Evolutionary conservation across 2,329 filamentous ascomycete genomes (phyloP).

Genomic region (Ascocoryne sarcoides): DNA sequence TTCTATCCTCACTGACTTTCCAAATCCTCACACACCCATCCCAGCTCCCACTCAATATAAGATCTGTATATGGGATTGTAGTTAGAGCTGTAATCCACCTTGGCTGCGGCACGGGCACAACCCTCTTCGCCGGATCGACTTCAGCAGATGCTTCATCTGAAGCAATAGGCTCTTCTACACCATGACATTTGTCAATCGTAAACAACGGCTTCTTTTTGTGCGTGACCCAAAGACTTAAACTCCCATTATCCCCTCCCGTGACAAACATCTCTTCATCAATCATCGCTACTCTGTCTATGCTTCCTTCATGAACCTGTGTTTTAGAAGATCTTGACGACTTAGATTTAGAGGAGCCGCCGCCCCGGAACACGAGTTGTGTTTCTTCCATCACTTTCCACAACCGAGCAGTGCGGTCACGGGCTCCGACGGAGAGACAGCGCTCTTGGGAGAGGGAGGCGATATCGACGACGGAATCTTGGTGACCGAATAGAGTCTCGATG

Average conservation of each 20-base stretch:
- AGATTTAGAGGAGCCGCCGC: slow-evolving; percentile 49
- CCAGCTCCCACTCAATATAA: slow-evolving; percentile 90
- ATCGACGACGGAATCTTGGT: slow-evolving; percentile 83
- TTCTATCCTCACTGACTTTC: slow-evolving; percentile 77
- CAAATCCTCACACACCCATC: slow-evolving; percentile 82
- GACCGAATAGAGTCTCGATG: slow-evolving; percentile 90
- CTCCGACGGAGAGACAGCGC: slow-evolving; percentile 82
- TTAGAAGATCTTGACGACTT: slow-evolving; percentile 15
- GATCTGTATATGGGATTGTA: slow-evolving; percentile 80
- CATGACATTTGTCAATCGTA: slow-evolving; percentile 73
- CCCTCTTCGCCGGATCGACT: slow-evolving; percentile 47
- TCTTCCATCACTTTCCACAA: slow-evolving; percentile 97
- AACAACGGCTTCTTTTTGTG: slow-evolving; percentile 92
- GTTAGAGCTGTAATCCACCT: slow-evolving; percentile 85
- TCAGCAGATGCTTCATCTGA: slow-evolving; percentile 69
- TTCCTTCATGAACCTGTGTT: slow-evolving; percentile 54
- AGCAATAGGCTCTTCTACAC: slow-evolving; percentile 63
- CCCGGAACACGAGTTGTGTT: slow-evolving; percentile 88
- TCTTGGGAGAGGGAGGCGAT: slow-evolving; percentile 78
- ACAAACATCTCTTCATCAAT: slow-evolving; percentile 84
- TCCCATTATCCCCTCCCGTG: slow-evolving; percentile 87
- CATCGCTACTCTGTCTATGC: slow-evolving; percentile 85
- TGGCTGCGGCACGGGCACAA: slow-evolving; percentile 57
- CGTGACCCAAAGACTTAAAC: slow-evolving; percentile 76
- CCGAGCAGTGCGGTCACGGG: slow-evolving; percentile 81